A percentile compares a stretch with the other conserved stretches of the same genome.
phyloP scores from a whole-genome alignment of 1,284 basidiomycete genomes.

The Paramarasmius palmivorus region DNA sequence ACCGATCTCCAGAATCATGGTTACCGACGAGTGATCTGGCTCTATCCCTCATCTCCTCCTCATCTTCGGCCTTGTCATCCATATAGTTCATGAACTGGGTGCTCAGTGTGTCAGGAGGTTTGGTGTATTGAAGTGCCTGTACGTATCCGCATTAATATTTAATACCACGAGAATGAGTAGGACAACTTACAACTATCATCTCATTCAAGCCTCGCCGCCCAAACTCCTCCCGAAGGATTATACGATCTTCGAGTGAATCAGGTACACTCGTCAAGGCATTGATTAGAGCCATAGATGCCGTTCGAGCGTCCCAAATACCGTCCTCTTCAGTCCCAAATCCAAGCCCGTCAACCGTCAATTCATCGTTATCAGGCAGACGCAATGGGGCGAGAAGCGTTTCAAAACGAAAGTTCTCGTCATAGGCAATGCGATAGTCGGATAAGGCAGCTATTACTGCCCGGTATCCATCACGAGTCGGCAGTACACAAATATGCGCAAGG shows the following conservation, averaged over 20 bases:
- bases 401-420: conserved; percentile 79
- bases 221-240: conserved; percentile 81
- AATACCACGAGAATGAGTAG: background rate
- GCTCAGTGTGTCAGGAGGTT: conserved; percentile 72
- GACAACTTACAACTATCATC: conserved; percentile 69
- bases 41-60: conserved; percentile 77
- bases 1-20: conserved; percentile 33
- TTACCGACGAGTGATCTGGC: conserved; percentile 44
- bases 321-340: conserved; percentile 54
- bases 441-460: conserved; percentile 75
- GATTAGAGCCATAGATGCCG: conserved; percentile 74
- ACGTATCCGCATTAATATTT: background rate
- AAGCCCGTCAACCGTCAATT: conserved; percentile 32
- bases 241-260: conserved; percentile 76
- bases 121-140: conserved; percentile 73
- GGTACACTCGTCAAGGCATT: conserved; percentile 83
- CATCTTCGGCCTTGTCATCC: conserved; percentile 89
- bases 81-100: conserved; percentile 81
- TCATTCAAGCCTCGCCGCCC: conserved; percentile 81
- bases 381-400: conserved; percentile 72
- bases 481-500: conserved; percentile 80
- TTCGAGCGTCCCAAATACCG: conserved; percentile 81
- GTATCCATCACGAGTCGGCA: conserved; percentile 74
- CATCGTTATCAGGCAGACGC: conserved; percentile 49
- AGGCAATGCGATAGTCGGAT: conserved; percentile 76